Conservation (phyloP, 1,139 yeast species). For the Dujonia santamariae region DNA sequence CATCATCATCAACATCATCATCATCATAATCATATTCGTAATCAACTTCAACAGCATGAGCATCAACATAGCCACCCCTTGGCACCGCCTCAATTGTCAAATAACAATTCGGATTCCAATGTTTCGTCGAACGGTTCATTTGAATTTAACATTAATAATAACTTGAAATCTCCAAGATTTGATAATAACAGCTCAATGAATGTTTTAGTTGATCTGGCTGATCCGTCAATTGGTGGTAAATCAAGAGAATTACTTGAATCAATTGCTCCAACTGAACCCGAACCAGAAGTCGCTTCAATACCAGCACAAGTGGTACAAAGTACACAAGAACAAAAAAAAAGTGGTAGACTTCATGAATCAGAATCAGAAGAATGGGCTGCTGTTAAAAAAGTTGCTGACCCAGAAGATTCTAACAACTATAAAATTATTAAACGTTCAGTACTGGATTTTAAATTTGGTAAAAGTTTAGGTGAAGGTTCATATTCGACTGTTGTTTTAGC, state of each 20-base stretch:
- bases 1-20: slow-evolving; percentile 13
- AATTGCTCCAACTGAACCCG: too few relatives aligned
- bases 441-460: slow-evolving; percentile 82
- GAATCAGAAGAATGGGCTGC: slow-evolving; percentile 40
- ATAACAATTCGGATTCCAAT: slow-evolving; percentile 1
- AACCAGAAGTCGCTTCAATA: too few relatives aligned
- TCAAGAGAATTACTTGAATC: too few relatives aligned
- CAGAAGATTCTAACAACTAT: slow-evolving; percentile 16
- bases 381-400: slow-evolving; percentile 16
- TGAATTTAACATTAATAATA: slow-evolving; percentile 3
- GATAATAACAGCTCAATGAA: slow-evolving; percentile 6
- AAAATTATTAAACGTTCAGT: slow-evolving; percentile 58
- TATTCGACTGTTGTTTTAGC: slow-evolving; percentile 93
- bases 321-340: too few relatives aligned
- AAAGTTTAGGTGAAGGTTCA: slow-evolving; percentile 91
- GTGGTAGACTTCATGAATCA: too few relatives aligned
- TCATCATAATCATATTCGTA: slow-evolving; percentile 2
- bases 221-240: too few relatives aligned
- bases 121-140: slow-evolving; percentile 2
- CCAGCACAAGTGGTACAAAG: background rate
- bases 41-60: background rate
- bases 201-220: too few relatives aligned
- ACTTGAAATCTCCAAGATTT: too few relatives aligned
- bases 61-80: slow-evolving; percentile 23
- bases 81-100: slow-evolving; percentile 19